Evolutionary conservation across 106 monocot species (phyloP).

Genomic region (Narthecium ossifragum): DNA sequence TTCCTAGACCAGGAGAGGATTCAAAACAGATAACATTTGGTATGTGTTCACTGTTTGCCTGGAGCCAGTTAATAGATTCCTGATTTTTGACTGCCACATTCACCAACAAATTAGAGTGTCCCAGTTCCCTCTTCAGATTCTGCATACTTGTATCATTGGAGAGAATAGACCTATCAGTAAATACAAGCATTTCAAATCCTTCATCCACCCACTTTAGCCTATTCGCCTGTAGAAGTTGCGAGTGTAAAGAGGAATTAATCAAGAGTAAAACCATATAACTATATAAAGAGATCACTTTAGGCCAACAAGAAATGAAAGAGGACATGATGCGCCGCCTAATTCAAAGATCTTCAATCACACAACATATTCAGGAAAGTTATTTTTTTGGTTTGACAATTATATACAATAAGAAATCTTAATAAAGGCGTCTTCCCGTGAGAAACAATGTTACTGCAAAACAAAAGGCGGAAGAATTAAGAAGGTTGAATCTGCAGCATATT

Average conservation of each 20-base stretch:
- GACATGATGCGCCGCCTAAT: too few species aligned
- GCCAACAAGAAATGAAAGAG: too few species aligned
- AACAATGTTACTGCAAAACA: too few species aligned
- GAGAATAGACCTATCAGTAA: conserved; percentile 39
- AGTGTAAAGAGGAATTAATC: background rate
- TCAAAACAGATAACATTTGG: conserved; percentile 78
- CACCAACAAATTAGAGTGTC: conserved; percentile 48
- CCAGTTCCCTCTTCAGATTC: conserved; percentile 34
- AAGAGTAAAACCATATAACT: too few species aligned
- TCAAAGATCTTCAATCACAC: too few species aligned
- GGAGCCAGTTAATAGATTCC: conserved; percentile 47
- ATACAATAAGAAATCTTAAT: too few species aligned
- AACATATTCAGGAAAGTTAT: too few species aligned
- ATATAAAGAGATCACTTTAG: background rate
- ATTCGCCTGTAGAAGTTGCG: conserved; percentile 36
- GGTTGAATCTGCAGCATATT: too few species aligned
- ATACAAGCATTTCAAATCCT: conserved; percentile 68
- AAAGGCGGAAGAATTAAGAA: too few species aligned
- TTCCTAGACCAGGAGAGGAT: conserved; percentile 42
- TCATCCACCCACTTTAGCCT: conserved; percentile 89
- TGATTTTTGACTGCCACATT: conserved; percentile 50
- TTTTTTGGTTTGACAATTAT: too few species aligned
- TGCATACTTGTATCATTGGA: conserved; percentile 8
- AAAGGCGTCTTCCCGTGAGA: too few species aligned
- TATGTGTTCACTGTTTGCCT: conserved; percentile 30